Base-by-base conservation (phyloP, 2,329 filamentous ascomycete genomes). In the Colletotrichum sp. region DNA sequence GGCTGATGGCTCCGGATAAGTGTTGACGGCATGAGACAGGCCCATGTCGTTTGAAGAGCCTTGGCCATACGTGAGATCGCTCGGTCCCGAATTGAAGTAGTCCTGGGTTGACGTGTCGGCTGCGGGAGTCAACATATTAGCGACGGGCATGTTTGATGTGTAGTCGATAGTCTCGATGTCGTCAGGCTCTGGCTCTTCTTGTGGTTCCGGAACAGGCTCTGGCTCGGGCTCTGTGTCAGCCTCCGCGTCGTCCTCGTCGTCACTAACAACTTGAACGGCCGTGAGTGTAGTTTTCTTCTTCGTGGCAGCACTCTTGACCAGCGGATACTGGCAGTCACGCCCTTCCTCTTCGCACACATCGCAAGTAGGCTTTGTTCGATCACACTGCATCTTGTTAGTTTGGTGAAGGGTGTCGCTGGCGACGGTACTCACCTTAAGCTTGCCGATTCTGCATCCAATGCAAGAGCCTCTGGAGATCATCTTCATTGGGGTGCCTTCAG, bases 281-380 rank as follows among this genome's bases (percentile, higher is more conserved):
- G n/a, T 52, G 44, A 21, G 44, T 52, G 44, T 52, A 13, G 44
- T 6, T 63, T 34, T 63, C 59, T 34, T 36, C 28, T 24, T 63
- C 59, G 59, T 34, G n/a, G 30, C 30, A 63, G 59, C 59, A 21
- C 44, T 76, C 52, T 81, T 84, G 15, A 81, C 80, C n/a, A 82
- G 78, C 26, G 86, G 81, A 77, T 88, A 89, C 64, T 85, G 81
- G 75, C 88, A 89, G 9, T 77, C 75, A 7, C 80, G 72, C 1
- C 82, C 82, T 7, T 79, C 72, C 8, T 79, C 77, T 26, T 81
- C 70, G 30, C 88, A 89, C 49, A 83, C 82, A 8, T 80, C 80
- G 76, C 88, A 89, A 2, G 79, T 79, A 6, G 87, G 87, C 52
- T 81, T 83, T 57, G 84, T 83, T 63, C 82, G 85, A 13, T 87